Percentiles rank a stretch among this genome's conserved stretches.
phyloP scores from a whole-genome alignment of 306 rosid genomes.

The Lithocarpus polystachyus region DNA sequence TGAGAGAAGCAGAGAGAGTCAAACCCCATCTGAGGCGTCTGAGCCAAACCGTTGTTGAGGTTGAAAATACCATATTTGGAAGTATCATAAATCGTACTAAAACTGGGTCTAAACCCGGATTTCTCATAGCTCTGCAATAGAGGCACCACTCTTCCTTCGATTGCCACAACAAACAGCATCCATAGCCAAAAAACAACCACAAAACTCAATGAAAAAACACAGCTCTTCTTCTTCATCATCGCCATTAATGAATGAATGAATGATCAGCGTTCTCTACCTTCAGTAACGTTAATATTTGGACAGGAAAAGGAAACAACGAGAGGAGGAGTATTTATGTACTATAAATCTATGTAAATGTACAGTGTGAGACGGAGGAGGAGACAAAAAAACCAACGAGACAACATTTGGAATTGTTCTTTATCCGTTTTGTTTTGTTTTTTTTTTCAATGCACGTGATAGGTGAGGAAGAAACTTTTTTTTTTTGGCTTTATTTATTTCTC shows the following conservation, averaged over 20 bases:
- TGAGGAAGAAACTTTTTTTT: no score
- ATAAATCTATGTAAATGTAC: no score
- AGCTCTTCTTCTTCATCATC: constrained; percentile 27
- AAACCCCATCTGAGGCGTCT: constrained; percentile 96
- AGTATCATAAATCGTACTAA: constrained; percentile 59
- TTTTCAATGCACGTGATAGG: background rate
- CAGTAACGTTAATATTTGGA: background rate
- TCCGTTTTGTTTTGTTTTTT: background rate
- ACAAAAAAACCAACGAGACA: background rate
- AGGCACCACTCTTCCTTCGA: constrained; percentile 38
- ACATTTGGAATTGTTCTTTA: background rate
- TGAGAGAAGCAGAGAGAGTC: constrained; percentile 21
- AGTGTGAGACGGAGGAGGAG: background rate
- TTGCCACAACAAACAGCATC: constrained; percentile 27
- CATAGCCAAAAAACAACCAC: constrained; percentile 26
- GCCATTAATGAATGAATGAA: constrained; percentile 37
- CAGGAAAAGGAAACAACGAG: background rate
- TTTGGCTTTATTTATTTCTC: no score
- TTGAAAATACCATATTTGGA: constrained; percentile 73
- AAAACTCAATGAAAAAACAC: constrained; percentile 6
- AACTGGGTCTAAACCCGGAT: constrained; percentile 46
- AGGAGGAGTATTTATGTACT: no score
- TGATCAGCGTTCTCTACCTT: background rate
- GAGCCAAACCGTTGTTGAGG: constrained; percentile 79
- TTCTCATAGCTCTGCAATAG: constrained; percentile 46